Percentiles rank a stretch among this genome's conserved stretches.
Conservation (phyloP, 768 basidiomycete species). For the Auricularia cornea region DNA sequence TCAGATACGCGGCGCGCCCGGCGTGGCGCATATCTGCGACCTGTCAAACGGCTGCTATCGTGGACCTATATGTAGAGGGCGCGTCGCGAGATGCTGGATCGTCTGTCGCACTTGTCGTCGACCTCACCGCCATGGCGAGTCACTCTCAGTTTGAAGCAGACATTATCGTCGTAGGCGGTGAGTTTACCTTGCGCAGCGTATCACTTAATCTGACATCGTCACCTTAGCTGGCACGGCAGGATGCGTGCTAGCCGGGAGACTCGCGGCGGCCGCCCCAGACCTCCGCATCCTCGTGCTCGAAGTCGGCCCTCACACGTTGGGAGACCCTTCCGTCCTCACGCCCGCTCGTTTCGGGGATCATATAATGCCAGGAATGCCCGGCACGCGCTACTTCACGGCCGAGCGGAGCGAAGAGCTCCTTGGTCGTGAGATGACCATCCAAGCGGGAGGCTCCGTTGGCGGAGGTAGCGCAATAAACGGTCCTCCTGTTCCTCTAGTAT, state of each 20-base stretch:
- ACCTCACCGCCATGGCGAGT: too few species aligned
- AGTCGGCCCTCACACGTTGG: conserved; percentile 43
- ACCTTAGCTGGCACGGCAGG: conserved; percentile 40
- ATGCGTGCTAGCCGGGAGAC: conserved; percentile 49
- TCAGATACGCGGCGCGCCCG: too few species aligned
- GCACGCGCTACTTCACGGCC: conserved; percentile 34
- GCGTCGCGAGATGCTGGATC: too few species aligned
- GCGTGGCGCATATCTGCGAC: too few species aligned
- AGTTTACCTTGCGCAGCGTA: too few species aligned
- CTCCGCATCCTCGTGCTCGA: conserved; percentile 56
- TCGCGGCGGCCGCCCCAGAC: conserved; percentile 43
- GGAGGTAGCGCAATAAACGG: conserved; percentile 59
- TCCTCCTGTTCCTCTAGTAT: conserved; percentile 18
- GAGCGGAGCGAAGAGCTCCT: conserved; percentile 35
- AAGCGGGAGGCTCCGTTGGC: conserved; percentile 44
- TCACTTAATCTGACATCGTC: too few species aligned
- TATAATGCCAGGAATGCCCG: conserved; percentile 29
- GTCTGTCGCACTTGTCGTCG: too few species aligned
- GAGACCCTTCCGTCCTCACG: conserved; percentile 40
- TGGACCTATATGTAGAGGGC: too few species aligned
- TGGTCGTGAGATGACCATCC: conserved; percentile 37
- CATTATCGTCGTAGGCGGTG: too few species aligned
- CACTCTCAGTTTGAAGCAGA: too few species aligned
- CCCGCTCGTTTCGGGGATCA: conserved; percentile 44
- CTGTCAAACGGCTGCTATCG: too few species aligned